Evolutionary conservation across 768 basidiomycete genomes (phyloP).

Genomic region (Pholiota conissans): DNA sequence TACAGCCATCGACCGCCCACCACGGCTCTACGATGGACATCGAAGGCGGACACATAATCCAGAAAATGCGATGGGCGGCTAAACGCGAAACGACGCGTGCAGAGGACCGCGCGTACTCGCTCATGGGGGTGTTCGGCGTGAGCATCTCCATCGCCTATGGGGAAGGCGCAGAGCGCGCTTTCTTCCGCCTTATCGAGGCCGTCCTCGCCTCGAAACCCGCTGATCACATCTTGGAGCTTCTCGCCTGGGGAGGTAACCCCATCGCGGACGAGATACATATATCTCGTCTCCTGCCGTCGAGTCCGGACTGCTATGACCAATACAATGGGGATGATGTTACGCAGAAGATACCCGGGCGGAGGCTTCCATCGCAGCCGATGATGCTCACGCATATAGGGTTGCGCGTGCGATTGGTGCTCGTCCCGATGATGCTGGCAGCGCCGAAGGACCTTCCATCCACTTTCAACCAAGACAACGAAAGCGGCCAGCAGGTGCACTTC

Average conservation of each 20-base stretch:
- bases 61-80: constrained; percentile 7
- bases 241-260: background rate
- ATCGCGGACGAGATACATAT: background rate
- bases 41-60: background rate
- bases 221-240: background rate
- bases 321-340: background rate
- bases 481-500: background rate
- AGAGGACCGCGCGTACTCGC: constrained; percentile 9
- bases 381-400: constrained; percentile 2
- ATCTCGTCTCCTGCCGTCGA: constrained; percentile 1
- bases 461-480: background rate
- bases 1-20: background rate
- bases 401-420: background rate
- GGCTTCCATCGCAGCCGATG: background rate
- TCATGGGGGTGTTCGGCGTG: constrained; percentile 10
- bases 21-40: background rate
- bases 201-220: constrained; percentile 3
- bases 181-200: constrained; percentile 7
- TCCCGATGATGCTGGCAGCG: background rate
- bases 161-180: no score
- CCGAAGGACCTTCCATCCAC: background rate
- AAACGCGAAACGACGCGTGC: constrained; percentile 4
- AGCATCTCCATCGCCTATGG: constrained; percentile 8
- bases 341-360: background rate
- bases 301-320: background rate